phyloP scores from a whole-genome alignment of 1,139 yeast genomes.

The Saccharomyces hybrid region DNA sequence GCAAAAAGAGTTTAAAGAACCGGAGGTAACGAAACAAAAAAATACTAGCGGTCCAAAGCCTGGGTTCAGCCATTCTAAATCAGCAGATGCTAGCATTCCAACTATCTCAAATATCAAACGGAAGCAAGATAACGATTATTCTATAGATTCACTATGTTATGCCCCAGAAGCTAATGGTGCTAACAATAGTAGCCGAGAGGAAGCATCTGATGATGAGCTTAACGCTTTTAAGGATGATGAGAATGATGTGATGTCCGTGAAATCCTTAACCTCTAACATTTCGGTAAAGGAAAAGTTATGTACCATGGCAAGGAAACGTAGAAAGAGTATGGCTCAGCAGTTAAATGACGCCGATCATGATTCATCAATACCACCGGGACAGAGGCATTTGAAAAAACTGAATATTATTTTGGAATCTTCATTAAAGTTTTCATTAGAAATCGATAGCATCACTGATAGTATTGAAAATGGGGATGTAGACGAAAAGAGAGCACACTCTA shows the following conservation, averaged over 20 bases:
- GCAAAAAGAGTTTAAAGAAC: constrained; percentile 8
- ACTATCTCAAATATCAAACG: background rate
- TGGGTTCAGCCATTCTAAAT: background rate
- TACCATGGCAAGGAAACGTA: constrained; percentile 2
- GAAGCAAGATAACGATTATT: background rate
- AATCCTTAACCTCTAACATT: background rate
- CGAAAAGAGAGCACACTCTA: background rate
- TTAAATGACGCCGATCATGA: constrained; percentile 1
- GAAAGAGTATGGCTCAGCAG: constrained; percentile 1
- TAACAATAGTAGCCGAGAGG: background rate
- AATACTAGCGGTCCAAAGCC: background rate
- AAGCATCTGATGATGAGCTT: background rate
- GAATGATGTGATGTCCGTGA: constrained; percentile 1
- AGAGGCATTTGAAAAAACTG: constrained; percentile 4
- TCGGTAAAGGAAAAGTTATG: constrained; percentile 3
- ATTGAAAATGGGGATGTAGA: constrained; percentile 2
- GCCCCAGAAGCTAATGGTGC: background rate
- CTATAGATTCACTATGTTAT: background rate
- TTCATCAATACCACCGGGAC: background rate
- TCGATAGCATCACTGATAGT: constrained; percentile 15
- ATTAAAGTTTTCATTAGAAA: constrained; percentile 16
- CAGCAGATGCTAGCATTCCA: background rate
- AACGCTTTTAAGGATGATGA: background rate
- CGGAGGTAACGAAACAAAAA: background rate
- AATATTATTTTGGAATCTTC: constrained; percentile 19